Percentiles rank a stretch among this genome's conserved stretches.
Evolutionary conservation across 1,284 basidiomycete species (phyloP).

Genomic region (Microbotryum scabiosae): DNA sequence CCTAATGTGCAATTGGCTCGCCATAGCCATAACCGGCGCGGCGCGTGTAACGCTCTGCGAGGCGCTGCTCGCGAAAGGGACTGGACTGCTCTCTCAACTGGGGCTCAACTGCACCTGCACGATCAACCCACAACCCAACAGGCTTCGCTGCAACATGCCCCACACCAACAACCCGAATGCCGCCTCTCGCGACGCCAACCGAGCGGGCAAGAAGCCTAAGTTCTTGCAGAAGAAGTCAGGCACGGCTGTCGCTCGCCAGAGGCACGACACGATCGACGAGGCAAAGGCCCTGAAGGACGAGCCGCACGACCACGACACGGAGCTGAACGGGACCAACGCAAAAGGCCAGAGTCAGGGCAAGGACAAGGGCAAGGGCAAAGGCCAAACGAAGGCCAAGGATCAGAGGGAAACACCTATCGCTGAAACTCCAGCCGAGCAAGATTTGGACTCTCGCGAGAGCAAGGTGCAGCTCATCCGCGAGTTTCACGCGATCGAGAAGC

Average conservation of each 20-base stretch:
- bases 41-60: too few relatives aligned
- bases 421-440: neutral
- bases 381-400: neutral
- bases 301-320: neutral
- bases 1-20: too few relatives aligned
- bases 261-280: neutral
- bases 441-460: neutral
- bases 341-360: neutral
- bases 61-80: too few relatives aligned
- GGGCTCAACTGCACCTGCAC: too few relatives aligned
- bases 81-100: too few relatives aligned
- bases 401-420: neutral
- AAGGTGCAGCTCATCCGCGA: conserved; percentile 28
- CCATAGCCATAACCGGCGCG: too few relatives aligned
- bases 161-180: conserved; percentile 23
- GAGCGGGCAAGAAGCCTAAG: conserved; percentile 16
- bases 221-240: conserved; percentile 15
- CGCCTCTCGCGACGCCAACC: conserved; percentile 16
- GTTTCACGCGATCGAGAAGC: conserved; percentile 35
- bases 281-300: neutral
- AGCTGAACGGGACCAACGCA: neutral
- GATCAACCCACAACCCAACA: too few relatives aligned
- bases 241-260: neutral
- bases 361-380: neutral
- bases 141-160: conserved; percentile 9